These are phyloP conservation scores for Gymnopilus junonius DNA, from an alignment of 768 basidiomycete species.

Conservation along the genomic window DNA sequence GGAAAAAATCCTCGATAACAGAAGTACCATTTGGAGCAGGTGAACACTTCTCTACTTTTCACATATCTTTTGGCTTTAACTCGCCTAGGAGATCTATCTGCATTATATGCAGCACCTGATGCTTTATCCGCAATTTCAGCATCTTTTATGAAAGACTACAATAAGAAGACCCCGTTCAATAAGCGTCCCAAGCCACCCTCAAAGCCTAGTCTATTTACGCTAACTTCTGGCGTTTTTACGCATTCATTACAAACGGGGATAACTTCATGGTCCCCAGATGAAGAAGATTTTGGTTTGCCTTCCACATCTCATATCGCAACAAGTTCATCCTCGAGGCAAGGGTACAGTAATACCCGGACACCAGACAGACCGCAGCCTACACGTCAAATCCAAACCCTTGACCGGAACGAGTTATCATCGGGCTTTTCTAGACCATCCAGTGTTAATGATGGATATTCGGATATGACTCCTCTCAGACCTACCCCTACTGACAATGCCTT, in stretches of 20 bases:
- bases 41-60: background rate
- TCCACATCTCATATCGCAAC: background rate
- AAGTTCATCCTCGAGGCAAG: slow-evolving; percentile 9
- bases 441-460: background rate
- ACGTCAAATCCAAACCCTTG: slow-evolving; percentile 9
- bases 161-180: slow-evolving; percentile 23
- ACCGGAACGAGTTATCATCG: background rate
- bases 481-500: background rate
- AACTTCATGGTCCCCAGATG: background rate
- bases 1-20: slow-evolving; percentile 14
- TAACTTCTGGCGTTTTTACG: slow-evolving; percentile 8
- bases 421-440: background rate
- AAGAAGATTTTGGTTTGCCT: background rate
- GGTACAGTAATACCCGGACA: background rate
- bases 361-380: background rate
- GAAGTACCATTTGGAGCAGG: slow-evolving; percentile 13
- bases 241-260: slow-evolving; percentile 2
- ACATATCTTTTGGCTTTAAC: background rate
- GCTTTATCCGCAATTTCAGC: slow-evolving; percentile 26
- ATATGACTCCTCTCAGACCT: background rate
- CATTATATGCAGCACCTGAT: slow-evolving; percentile 24
- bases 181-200: slow-evolving; percentile 16
- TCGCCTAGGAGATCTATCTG: slow-evolving; percentile 9
- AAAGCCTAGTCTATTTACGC: slow-evolving; percentile 10
- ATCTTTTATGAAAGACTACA: slow-evolving; percentile 27